Base-by-base conservation (phyloP, 306 rosid genomes). In the Castanopsis chinensis region DNA sequence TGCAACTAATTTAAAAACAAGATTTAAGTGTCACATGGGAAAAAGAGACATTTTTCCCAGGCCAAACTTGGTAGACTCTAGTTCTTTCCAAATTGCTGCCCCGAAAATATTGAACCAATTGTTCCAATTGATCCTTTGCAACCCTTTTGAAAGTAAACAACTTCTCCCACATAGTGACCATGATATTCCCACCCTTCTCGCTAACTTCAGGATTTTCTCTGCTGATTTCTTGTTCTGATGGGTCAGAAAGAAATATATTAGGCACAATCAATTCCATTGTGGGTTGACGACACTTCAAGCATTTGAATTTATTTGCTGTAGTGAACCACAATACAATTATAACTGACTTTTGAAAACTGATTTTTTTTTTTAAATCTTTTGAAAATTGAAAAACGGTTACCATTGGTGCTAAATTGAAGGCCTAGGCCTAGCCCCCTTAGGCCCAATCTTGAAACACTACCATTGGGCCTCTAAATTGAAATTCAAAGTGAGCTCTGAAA, bases 61-160 rank as follows among this genome's bases (percentile, higher is more conserved):
- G 84, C 86, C 90, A 68, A 72, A 84, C 58, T 69, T 73, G 86
- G 73, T 76, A 83, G 12, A 28, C 76, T 65, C 86, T 72, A 51
- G 59, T 68, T 53, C 69, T 71, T 76, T 70, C 79, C 27, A 65
- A 45, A 9, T 78, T 78, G 2, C 64, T 69, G 65, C 20, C 74
- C 18, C 57, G 60, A 58, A 68, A 61, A 32, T 25, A 25, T 56
- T 30, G 78, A 4, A 64, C 33, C 69, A 25, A n/a, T 56, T 30
- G 78, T n/a, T 64, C 33, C 63, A 61, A 71, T 51, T 49, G 73
- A 61, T 63, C 69, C 52, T 70, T 35, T 27, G 45, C 49, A 77
- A 49, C 21, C 59, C 33, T 82, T 57, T 69, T 86, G 35, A 73
- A 37, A 45, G 64, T 32, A 33, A 43, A 27, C 63, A 64, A 71